phyloP scores from a whole-genome alignment of 768 basidiomycete genomes.

The Sistotremastrum niveocremeum region DNA sequence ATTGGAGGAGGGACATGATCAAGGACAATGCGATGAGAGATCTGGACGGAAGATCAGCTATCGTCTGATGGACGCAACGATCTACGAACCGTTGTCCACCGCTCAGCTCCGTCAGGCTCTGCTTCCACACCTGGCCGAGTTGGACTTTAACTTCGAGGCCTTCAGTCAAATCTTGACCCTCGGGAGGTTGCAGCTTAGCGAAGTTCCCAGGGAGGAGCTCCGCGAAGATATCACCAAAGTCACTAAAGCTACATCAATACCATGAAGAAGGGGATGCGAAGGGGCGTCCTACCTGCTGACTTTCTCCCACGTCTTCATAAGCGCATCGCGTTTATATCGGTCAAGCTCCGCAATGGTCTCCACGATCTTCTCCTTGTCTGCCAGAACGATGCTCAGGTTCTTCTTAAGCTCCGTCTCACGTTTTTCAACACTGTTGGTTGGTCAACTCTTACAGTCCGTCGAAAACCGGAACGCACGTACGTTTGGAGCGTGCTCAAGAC shows the following conservation, averaged over 20 bases:
- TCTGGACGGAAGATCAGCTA: conserved; percentile 26
- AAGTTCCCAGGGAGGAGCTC: conserved; percentile 95
- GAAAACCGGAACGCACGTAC: conserved; percentile 28
- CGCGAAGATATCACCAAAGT: conserved; percentile 93
- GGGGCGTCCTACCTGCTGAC: conserved; percentile 59
- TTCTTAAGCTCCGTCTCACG: conserved; percentile 75
- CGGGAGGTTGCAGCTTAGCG: conserved; percentile 87
- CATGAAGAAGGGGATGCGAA: conserved; percentile 1
- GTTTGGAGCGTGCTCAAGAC: conserved; percentile 93
- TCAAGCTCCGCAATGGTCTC: conserved; percentile 88
- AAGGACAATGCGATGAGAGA: conserved; percentile 95
- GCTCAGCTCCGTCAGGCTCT: conserved; percentile 90
- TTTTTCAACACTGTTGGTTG: conserved; percentile 68
- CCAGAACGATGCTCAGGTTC: conserved; percentile 76
- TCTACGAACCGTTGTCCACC: conserved; percentile 81
- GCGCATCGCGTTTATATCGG: conserved; percentile 83
- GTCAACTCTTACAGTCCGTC: not conserved
- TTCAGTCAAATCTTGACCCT: conserved; percentile 84
- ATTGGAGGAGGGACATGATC: conserved; percentile 98
- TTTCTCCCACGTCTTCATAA: conserved; percentile 92
- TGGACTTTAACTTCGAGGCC: conserved; percentile 96
- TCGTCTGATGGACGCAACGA: not conserved
- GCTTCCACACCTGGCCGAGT: conserved; percentile 94
- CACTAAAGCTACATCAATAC: conserved; percentile 32
- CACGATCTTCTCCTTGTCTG: conserved; percentile 93